Percentiles rank a stretch among this genome's conserved stretches.
Evolutionary conservation across 306 rosid genomes (phyloP).

Genomic region (Trichosanthes cucumerina): DNA sequence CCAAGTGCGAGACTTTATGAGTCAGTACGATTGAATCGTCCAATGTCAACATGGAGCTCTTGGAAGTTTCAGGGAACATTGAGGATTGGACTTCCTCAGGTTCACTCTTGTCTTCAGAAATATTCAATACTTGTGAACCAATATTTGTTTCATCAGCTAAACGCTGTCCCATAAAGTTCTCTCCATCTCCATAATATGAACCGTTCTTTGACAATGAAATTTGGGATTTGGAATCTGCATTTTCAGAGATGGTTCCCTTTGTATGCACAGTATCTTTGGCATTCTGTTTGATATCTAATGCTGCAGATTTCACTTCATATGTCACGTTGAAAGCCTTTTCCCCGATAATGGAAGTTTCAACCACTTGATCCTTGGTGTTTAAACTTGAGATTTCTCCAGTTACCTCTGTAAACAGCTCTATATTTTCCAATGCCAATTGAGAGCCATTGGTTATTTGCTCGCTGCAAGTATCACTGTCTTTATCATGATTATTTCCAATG

Average conservation of each 20-base stretch:
- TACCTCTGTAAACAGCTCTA: not conserved
- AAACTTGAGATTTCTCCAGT: not conserved
- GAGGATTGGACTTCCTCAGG: constrained; percentile 19
- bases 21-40: constrained; percentile 25
- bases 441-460: not conserved
- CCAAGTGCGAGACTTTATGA: constrained; percentile 17
- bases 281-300: not conserved
- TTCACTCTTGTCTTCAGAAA: constrained; percentile 3
- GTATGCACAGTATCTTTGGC: constrained; percentile 11
- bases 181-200: not conserved
- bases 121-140: not conserved
- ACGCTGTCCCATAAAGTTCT: not conserved
- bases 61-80: constrained; percentile 20
- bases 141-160: not conserved
- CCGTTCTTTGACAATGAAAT: not conserved
- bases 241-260: constrained; percentile 13
- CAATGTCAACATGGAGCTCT: constrained; percentile 17
- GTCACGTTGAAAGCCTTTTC: constrained; percentile 14
- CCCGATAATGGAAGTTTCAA: not conserved
- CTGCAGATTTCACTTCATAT: constrained; percentile 10
- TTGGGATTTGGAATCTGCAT: constrained; percentile 6
- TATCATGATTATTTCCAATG: constrained; percentile 11
- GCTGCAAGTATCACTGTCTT: not conserved
- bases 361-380: not conserved
- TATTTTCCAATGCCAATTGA: not conserved